These are phyloP conservation scores for Hypoxylon cercidicola DNA, from an alignment of 495 filamentous ascomycete genomes.

Conservation along the genomic window DNA sequence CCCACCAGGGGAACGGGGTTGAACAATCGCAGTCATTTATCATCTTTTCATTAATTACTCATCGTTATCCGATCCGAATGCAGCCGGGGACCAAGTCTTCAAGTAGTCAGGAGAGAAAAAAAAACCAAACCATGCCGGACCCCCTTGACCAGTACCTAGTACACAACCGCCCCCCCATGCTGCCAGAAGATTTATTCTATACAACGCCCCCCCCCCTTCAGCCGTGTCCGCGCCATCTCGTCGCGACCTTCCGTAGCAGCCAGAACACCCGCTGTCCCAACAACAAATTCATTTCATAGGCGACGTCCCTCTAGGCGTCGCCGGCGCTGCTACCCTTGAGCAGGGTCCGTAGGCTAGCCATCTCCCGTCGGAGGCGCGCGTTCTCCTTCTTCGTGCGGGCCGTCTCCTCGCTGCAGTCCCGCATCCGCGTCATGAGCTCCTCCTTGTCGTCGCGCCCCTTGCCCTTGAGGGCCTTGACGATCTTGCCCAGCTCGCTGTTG, in stretches of 20 bases:
- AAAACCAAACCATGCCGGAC: background rate
- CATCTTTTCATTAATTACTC: background rate
- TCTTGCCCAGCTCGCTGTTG: conserved; percentile 87
- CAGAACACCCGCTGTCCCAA: conserved; percentile 37
- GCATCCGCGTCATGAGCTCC: conserved; percentile 73
- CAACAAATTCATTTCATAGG: conserved; percentile 26
- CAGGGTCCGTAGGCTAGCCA: conserved; percentile 59
- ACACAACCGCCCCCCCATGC: conserved; percentile 8
- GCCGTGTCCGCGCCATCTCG: conserved; percentile 19
- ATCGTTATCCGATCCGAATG: background rate
- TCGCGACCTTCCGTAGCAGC: conserved; percentile 37
- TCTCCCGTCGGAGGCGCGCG: conserved; percentile 62
- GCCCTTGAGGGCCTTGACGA: conserved; percentile 74
- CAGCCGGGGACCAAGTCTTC: background rate
- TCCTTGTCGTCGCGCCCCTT: conserved; percentile 78
- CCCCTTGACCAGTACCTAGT: background rate
- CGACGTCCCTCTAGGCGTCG: conserved; percentile 47
- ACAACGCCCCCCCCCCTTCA: conserved; percentile 16
- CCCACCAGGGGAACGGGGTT: no score
- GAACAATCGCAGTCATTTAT: background rate
- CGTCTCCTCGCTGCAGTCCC: conserved; percentile 73
- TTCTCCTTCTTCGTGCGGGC: conserved; percentile 83
- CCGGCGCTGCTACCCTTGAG: conserved; percentile 51
- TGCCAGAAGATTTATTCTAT: conserved; percentile 5
- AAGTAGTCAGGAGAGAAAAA: background rate